phyloP scores from a whole-genome alignment of 208 protist species.

The Tritrichomonas foetus region DNA sequence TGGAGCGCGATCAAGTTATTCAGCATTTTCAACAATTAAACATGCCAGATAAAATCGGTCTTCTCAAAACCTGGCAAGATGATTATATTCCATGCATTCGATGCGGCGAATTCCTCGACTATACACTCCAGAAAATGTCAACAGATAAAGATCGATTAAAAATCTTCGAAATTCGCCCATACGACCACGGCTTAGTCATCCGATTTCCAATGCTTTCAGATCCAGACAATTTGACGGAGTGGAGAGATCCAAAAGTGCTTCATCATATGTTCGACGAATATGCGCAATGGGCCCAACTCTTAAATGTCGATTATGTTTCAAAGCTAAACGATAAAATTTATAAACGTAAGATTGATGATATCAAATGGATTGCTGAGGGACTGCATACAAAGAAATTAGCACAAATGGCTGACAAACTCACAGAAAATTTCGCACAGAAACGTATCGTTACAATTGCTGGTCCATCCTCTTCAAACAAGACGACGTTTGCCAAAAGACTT shows the following conservation, averaged over 20 bases:
- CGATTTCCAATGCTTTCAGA: background rate
- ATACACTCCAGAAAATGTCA: background rate
- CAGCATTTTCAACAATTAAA: background rate
- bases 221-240: background rate
- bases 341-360: conserved; percentile 10
- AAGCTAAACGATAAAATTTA: conserved; percentile 27
- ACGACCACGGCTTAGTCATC: background rate
- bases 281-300: background rate
- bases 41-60: background rate
- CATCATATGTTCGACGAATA: conserved; percentile 19
- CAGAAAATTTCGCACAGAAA: background rate
- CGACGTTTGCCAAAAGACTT: conserved; percentile 18
- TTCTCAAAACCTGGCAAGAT: background rate
- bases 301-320: background rate
- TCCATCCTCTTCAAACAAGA: conserved; percentile 35
- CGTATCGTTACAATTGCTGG: conserved; percentile 6
- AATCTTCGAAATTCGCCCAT: background rate
- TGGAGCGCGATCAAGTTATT: background rate
- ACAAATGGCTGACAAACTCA: background rate
- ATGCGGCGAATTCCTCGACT: background rate
- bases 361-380: conserved; percentile 28
- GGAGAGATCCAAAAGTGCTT: background rate
- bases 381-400: background rate
- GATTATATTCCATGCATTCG: conserved; percentile 16
- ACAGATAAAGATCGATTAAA: conserved; percentile 25